phyloP scores from a whole-genome alignment of 371 early-diverging fungal genomes.

The Coemansia sp. region DNA sequence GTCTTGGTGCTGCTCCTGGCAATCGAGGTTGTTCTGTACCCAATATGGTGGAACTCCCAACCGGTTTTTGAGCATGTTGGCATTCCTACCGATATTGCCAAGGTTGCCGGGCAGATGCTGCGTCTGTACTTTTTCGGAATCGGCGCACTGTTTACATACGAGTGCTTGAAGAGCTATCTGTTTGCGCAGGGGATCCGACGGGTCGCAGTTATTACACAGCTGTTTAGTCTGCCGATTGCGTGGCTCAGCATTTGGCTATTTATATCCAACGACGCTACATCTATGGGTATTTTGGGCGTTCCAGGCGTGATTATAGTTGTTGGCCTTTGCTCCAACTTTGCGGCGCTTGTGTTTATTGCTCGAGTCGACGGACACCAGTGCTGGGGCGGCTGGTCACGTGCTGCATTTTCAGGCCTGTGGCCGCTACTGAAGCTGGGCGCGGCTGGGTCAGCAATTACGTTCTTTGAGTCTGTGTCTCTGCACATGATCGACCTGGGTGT shows the following conservation, averaged over 20 bases:
- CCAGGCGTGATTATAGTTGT: constrained; percentile 20
- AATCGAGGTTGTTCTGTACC: constrained; percentile 68
- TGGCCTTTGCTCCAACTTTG: constrained; percentile 6
- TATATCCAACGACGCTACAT: constrained; percentile 31
- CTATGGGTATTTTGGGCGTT: constrained; percentile 42
- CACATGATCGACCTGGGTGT: constrained; percentile 77
- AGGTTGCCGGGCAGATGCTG: constrained; percentile 17
- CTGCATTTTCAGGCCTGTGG: constrained; percentile 62
- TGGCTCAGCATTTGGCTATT: constrained; percentile 41
- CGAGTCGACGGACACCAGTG: constrained; percentile 65
- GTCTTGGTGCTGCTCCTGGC: constrained; percentile 69
- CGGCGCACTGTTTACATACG: constrained; percentile 15
- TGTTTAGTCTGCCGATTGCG: constrained; percentile 18
- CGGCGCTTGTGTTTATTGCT: constrained; percentile 19
- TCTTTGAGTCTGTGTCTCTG: constrained; percentile 69
- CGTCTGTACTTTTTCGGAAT: constrained; percentile 34
- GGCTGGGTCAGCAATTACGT: constrained; percentile 68
- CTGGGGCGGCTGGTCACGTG: constrained; percentile 87
- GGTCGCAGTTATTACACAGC: constrained; percentile 21
- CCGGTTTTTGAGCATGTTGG: constrained; percentile 46
- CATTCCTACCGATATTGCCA: constrained; percentile 31
- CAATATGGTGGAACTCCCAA: constrained; percentile 72
- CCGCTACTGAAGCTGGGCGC: constrained; percentile 68
- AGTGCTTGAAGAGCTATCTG: constrained; percentile 44
- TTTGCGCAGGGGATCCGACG: constrained; percentile 48